These are phyloP conservation scores for Delphinella strobiligena DNA, from an alignment of 2,329 filamentous ascomycete species.

Conservation along the genomic window DNA sequence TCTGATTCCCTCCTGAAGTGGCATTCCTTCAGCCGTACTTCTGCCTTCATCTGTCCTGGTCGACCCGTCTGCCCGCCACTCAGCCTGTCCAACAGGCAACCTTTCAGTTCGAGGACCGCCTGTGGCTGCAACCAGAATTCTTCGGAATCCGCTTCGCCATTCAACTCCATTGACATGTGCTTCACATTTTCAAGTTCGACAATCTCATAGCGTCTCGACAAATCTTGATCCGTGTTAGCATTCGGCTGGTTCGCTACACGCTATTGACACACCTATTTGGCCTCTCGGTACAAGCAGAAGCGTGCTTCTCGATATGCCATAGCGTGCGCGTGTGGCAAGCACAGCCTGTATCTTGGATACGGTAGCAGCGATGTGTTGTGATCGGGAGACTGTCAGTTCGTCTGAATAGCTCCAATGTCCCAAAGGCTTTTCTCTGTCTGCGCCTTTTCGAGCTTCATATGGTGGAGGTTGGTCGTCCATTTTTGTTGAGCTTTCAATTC, in stretches of 20 bases:
- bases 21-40: background rate
- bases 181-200: slow-evolving; percentile 7
- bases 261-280: too few relatives aligned
- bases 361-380: slow-evolving; percentile 19
- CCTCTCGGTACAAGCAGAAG: slow-evolving; percentile 21
- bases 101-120: slow-evolving; percentile 15
- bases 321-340: slow-evolving; percentile 13
- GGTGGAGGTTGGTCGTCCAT: slow-evolving; percentile 14
- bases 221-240: slow-evolving; percentile 3
- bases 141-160: slow-evolving; percentile 15
- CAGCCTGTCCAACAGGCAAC: slow-evolving; percentile 11
- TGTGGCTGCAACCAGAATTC: slow-evolving; percentile 23
- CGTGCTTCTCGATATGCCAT: slow-evolving; percentile 17
- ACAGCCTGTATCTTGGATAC: slow-evolving; percentile 10
- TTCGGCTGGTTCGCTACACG: too few relatives aligned
- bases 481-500: too few relatives aligned
- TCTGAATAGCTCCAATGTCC: slow-evolving; percentile 18
- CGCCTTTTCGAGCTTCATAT: slow-evolving; percentile 15
- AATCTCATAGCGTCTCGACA: slow-evolving; percentile 5
- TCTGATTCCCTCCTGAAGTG: background rate
- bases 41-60: background rate
- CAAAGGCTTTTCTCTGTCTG: slow-evolving; percentile 11
- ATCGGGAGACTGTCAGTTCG: slow-evolving; percentile 18
- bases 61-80: slow-evolving; percentile 2
- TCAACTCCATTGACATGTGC: slow-evolving; percentile 16